These are phyloP conservation scores for Gaeumannomyces tritici DNA, from an alignment of 2,329 filamentous ascomycete species.

Conservation along the genomic window DNA sequence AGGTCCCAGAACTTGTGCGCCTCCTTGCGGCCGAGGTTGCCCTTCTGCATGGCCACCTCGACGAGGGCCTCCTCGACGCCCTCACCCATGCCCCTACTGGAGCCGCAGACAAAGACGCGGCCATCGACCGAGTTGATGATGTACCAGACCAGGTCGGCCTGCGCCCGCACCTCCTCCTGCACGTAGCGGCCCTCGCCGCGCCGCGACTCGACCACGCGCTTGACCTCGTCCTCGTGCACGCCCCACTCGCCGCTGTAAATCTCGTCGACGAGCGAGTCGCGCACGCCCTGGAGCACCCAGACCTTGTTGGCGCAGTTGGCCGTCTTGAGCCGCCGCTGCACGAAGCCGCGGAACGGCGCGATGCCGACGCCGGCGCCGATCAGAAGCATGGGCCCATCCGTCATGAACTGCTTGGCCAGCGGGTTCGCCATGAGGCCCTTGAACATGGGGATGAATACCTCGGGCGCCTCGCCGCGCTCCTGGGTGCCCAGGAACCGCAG, in stretches of 20 bases:
- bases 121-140: slow-evolving; percentile 95
- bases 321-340: slow-evolving; percentile 85
- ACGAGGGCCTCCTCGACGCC: slow-evolving; percentile 83
- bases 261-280: slow-evolving; percentile 91
- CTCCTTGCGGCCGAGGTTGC: slow-evolving; percentile 72
- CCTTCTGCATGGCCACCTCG: slow-evolving; percentile 88
- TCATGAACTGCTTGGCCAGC: slow-evolving; percentile 80
- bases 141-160: slow-evolving; percentile 97
- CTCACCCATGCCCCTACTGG: slow-evolving; percentile 93
- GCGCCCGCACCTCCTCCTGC: slow-evolving; percentile 84
- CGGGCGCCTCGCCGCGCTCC: slow-evolving; percentile 42
- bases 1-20: slow-evolving; percentile 81
- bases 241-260: slow-evolving; percentile 96
- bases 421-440: slow-evolving; percentile 97
- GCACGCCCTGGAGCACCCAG: slow-evolving; percentile 88
- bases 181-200: slow-evolving; percentile 81
- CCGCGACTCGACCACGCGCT: slow-evolving; percentile 70
- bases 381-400: slow-evolving; percentile 93
- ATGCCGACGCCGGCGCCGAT: slow-evolving; percentile 96
- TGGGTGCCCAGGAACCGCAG: slow-evolving; percentile 61
- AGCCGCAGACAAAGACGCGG: slow-evolving; percentile 91
- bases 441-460: slow-evolving; percentile 90
- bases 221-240: slow-evolving; percentile 79
- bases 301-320: slow-evolving; percentile 97
- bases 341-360: slow-evolving; percentile 94